Conservation (phyloP, 2,329 filamentous ascomycete species). For the Aspergillus puulaauensis region DNA sequence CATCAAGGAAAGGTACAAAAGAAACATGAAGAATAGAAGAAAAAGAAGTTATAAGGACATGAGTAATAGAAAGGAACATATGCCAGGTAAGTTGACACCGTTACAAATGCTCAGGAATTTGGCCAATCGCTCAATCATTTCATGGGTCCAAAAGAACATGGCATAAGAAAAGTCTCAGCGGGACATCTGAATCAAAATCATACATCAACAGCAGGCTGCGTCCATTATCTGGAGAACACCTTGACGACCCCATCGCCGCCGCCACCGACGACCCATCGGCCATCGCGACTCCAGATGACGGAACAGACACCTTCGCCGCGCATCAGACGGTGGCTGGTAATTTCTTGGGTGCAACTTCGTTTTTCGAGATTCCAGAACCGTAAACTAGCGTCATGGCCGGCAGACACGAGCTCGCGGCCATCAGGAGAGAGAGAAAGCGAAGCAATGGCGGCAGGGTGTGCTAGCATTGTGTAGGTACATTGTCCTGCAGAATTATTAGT, state of each 20-base stretch:
- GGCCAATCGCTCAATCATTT: slow-evolving; percentile 38
- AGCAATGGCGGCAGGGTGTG: slow-evolving; percentile 90
- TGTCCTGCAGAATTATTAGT: slow-evolving; percentile 63
- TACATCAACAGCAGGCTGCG: slow-evolving; percentile 23
- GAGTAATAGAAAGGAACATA: slow-evolving; percentile 32
- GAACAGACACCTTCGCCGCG: slow-evolving; percentile 91
- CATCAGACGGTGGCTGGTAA: slow-evolving; percentile 91
- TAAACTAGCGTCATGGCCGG: slow-evolving; percentile 90
- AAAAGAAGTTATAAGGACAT: slow-evolving; percentile 26
- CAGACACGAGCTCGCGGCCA: slow-evolving; percentile 89
- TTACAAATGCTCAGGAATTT: slow-evolving; percentile 38
- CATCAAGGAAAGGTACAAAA: not conserved
- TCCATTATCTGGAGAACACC: slow-evolving; percentile 61
- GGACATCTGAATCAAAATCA: slow-evolving; percentile 24
- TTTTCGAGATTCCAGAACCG: slow-evolving; percentile 98
- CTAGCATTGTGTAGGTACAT: slow-evolving; percentile 99
- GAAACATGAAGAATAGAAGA: not conserved
- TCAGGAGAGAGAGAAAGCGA: slow-evolving; percentile 89
- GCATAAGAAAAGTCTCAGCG: slow-evolving; percentile 23
- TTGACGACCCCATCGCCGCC: slow-evolving; percentile 96
- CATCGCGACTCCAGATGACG: slow-evolving; percentile 94
- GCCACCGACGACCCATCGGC: slow-evolving; percentile 88
- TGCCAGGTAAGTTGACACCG: slow-evolving; percentile 33
- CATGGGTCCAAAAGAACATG: slow-evolving; percentile 31
- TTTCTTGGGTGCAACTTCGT: slow-evolving; percentile 90